Conservation (phyloP, 768 basidiomycete species). For the Phylloporus sp. region DNA sequence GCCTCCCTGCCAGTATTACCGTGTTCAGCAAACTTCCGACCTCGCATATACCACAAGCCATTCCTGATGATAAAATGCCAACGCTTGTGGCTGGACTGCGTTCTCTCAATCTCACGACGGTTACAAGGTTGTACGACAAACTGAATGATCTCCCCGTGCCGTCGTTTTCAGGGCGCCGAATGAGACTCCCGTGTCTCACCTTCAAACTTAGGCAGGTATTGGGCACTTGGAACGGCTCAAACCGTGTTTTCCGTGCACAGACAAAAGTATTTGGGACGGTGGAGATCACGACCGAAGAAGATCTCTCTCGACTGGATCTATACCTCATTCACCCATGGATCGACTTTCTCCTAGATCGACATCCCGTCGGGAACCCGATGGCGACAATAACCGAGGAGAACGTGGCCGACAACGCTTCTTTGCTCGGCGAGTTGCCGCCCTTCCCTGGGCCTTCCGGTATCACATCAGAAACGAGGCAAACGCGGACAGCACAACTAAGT, state of each 20-base stretch:
- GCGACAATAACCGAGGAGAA: neutral
- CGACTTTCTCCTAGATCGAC: conserved; percentile 7
- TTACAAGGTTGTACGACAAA: neutral
- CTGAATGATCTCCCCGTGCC: neutral
- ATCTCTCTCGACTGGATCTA: conserved; percentile 1
- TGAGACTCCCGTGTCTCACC: conserved; percentile 7
- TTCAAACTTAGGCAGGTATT: conserved; percentile 1
- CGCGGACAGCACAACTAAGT: neutral
- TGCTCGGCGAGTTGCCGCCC: neutral
- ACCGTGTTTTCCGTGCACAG: neutral
- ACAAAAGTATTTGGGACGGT: conserved; percentile 1
- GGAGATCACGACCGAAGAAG: conserved; percentile 7
- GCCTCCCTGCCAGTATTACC: neutral
- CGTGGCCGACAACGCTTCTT: neutral
- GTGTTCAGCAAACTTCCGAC: neutral
- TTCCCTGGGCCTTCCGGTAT: neutral
- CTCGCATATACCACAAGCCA: neutral
- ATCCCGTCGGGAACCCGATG: neutral
- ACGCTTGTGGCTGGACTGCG: neutral
- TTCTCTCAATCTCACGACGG: neutral
- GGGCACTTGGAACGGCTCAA: neutral
- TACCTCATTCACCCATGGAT: conserved; percentile 12
- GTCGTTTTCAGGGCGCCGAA: neutral
- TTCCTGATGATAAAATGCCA: neutral
- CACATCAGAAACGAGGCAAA: too few species aligned